Percentiles rank a stretch among this genome's conserved stretches.
Evolutionary conservation across 768 basidiomycete genomes (phyloP).

Genomic region (Mycena galericulata): DNA sequence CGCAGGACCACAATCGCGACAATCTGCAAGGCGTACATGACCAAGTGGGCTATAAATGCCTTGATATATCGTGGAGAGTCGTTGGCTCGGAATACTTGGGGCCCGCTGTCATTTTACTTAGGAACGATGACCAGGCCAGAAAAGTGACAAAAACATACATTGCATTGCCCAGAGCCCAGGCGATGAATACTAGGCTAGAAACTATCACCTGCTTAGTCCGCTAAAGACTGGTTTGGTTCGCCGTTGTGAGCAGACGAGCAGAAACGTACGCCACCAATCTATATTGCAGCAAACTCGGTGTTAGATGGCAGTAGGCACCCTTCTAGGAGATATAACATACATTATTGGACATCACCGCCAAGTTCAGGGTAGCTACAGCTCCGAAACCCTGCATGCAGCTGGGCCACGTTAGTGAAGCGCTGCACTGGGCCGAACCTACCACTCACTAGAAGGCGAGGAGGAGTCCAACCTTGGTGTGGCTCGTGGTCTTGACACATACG

Average conservation of each 20-base stretch:
- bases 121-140: neutral
- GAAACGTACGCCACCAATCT: constrained; percentile 50
- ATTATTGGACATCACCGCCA: constrained; percentile 61
- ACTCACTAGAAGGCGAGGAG: constrained; percentile 63
- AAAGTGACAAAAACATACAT: constrained; percentile 38
- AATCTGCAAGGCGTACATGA: constrained; percentile 60
- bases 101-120: constrained; percentile 16
- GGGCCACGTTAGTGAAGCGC: neutral
- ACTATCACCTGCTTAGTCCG: constrained; percentile 64
- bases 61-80: constrained; percentile 61
- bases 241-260: neutral
- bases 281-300: neutral
- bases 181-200: constrained; percentile 62
- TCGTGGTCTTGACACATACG: constrained; percentile 56
- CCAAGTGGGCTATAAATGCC: constrained; percentile 59
- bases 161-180: constrained; percentile 66
- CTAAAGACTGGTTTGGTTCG: constrained; percentile 25
- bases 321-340: constrained; percentile 28
- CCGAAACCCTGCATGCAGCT: constrained; percentile 62
- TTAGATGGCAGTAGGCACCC: neutral
- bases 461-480: constrained; percentile 57
- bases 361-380: constrained; percentile 59
- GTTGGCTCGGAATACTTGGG: constrained; percentile 56
- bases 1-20: constrained; percentile 53
- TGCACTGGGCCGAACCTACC: constrained; percentile 19